These are phyloP conservation scores for Neocallimastix lanati DNA, from an alignment of 192 early-diverging fungal species.

Conservation along the genomic window DNA sequence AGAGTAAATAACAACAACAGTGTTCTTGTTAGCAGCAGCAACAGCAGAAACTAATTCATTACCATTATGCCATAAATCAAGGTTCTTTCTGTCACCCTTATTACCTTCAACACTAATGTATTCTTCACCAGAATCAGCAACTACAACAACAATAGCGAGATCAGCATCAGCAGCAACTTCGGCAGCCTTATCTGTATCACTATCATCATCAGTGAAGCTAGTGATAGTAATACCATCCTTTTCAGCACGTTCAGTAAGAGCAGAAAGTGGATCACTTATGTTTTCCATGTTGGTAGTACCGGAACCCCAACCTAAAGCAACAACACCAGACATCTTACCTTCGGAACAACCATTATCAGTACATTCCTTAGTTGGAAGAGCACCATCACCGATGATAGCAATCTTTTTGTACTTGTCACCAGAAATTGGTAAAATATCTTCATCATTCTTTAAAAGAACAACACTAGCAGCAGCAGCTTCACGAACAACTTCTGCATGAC, in stretches of 20 bases:
- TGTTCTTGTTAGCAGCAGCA: constrained; percentile 13
- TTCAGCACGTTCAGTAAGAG: not conserved
- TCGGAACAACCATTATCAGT: not conserved
- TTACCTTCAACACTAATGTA: not conserved
- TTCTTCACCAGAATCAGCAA: not conserved
- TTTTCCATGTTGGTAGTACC: constrained; percentile 6
- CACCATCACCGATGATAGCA: constrained; percentile 21
- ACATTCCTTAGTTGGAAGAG: constrained; percentile 2
- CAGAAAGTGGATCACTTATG: constrained; percentile 1
- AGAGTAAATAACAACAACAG: constrained; percentile 22
- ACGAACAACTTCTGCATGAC: not conserved
- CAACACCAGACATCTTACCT: not conserved
- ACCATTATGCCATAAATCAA: not conserved
- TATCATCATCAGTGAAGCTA: not conserved
- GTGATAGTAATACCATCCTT: not conserved
- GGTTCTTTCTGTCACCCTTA: not conserved
- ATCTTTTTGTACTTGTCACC: constrained; percentile 1
- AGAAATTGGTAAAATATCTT: constrained; percentile 12
- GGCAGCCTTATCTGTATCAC: not conserved
- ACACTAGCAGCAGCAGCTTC: constrained; percentile 20
- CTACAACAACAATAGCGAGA: not conserved
- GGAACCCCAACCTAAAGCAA: constrained; percentile 5
- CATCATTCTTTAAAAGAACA: constrained; percentile 25
- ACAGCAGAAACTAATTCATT: constrained; percentile 10
- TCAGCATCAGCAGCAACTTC: not conserved